Base-by-base conservation (phyloP, 768 basidiomycete genomes). In the Pulveroboletus sp. region DNA sequence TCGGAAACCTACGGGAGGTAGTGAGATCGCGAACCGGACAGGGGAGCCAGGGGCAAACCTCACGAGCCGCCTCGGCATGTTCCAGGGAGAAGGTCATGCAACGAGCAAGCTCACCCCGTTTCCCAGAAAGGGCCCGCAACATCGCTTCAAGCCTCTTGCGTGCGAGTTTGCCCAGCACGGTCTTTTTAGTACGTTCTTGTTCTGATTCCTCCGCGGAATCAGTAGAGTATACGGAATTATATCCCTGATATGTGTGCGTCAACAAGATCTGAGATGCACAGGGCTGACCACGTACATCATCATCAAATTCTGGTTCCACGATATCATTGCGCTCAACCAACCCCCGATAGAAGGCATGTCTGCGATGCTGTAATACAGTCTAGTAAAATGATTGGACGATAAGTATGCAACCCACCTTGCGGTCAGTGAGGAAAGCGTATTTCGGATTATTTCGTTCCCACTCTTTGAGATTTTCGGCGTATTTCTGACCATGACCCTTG, bases 81-180 rank as follows among this genome's bases (percentile, higher is more conserved):
- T 94, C 92, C 36, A 99, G 75, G 54, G 93, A 90, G 64, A 98
- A 98, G n/a, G 87, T 81, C 96, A 98, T 99, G 53, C 89, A 93
- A 20, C 93, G 77, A 27, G 92, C 96, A 32, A 98, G 82, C 67
- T 94, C 92, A 6, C 89, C 93, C 49, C 93, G 75, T 59, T 85
- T 83, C 3, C 93, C 93, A 7, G 84, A 85, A 60, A 98, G 71
- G 7, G 82, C 84, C 17, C 96, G 82, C 36, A 99, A 75, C 84
- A 97, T 91, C 3, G 84, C 82, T 69, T 96, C 91, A 59, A 98
- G 94, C 46, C 93, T 77, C 53, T 79, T 82, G 45, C 88, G 78
- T 22, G 94, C 90, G 20, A 90, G 69, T 61, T 76, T 83, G 4
- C 93, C 93, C 2, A 99, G 75, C 19, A 74, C 74, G 39, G 77